Evolutionary conservation across 2,329 filamentous ascomycete genomes (phyloP), one percentile per base, ranked within the genome.

Genomic region (Aspergillus puulaauensis): DNA sequence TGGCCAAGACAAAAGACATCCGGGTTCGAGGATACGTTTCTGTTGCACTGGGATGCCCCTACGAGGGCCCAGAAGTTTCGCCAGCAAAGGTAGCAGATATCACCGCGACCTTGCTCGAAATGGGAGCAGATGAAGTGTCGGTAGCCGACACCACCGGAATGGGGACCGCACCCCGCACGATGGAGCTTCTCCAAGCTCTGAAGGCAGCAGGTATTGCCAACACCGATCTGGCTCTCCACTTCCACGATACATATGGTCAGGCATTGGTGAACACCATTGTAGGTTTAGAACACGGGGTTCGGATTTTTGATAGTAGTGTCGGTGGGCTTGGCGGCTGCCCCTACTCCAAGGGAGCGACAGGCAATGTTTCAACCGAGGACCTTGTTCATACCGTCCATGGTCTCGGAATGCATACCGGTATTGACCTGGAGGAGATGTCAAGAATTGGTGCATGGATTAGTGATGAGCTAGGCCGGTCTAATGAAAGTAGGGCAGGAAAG

Each of bases 111-210:
- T 73, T 88, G 40, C 76, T 88, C 15, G 85, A 87, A 61, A 85
- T 88, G 82, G 86, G 86, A 17, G 85, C 84, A 6, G 83, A 86
- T 62, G 84, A 88, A 67, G 85, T 88, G 39, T 85, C 82, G 1
- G 83, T 88, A 2, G 86, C 84, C 1, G 86, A 88, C 62, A 88
- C 86, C 1, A 88, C 86, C 0, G 86, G 86, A 45, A 88, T 87
- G 85, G 86, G 85, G 15, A 88, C 86, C 1, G 84, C 83, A 9
- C 84, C 84, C 1, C 80, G 82, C 52, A 88, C 86, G 0, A 71
- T 79, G 57, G 80, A 83, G 61, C 76, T 88, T 2, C 73, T 88
- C 47, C 79, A 83, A 60, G 82, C 84, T 2, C 70, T 88, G 52
- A 79, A 79, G 31, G 82, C 84, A 17, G 85, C 85, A 1, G 86